A percentile compares a stretch with the other conserved stretches of the same genome.
Conservation (phyloP, 1,139 yeast genomes). For the Candida smagusa region DNA sequence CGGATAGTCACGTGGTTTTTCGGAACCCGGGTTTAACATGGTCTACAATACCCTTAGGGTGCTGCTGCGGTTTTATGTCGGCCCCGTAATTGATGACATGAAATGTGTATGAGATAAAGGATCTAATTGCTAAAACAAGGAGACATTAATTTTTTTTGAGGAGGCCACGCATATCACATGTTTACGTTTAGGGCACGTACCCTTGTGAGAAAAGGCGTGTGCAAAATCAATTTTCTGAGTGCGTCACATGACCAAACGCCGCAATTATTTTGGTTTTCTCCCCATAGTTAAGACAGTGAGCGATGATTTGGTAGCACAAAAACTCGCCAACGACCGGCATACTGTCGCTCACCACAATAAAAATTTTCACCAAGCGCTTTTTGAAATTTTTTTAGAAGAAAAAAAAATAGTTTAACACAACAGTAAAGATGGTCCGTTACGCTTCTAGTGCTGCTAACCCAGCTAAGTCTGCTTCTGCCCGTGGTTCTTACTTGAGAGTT, state of each 20-base stretch:
- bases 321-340: no score
- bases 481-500: slow-evolving; percentile 99
- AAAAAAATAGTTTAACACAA: slow-evolving; percentile 2
- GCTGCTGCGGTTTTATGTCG: no score
- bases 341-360: not conserved
- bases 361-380: slow-evolving; percentile 5
- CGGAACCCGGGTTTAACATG: no score
- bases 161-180: not conserved
- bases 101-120: no score
- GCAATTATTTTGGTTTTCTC: not conserved
- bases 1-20: not conserved
- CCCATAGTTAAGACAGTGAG: not conserved
- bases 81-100: no score
- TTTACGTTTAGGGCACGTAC: not conserved
- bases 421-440: slow-evolving; percentile 66
- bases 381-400: slow-evolving; percentile 2
- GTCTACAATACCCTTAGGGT: no score
- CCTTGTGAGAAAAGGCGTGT: not conserved
- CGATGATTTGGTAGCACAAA: not conserved
- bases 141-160: no score
- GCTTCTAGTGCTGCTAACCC: slow-evolving; percentile 99
- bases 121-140: no score
- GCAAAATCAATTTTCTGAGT: not conserved
- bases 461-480: slow-evolving; percentile 98
- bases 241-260: not conserved